phyloP scores from a whole-genome alignment of 306 rosid species.

The Dryas alaskensis region DNA sequence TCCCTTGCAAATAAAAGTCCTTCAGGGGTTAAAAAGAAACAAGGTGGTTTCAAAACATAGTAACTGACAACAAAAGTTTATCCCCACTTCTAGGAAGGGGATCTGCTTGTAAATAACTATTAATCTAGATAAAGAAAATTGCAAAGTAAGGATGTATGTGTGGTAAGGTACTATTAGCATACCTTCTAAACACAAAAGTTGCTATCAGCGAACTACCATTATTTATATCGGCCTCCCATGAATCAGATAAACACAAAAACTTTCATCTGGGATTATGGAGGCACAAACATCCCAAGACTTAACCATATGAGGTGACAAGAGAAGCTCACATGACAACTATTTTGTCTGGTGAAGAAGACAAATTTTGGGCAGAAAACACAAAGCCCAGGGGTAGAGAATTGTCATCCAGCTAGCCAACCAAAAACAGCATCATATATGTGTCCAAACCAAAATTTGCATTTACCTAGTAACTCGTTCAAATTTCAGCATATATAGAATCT shows the following conservation, averaged over 20 bases:
- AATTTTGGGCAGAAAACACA: not conserved
- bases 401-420: not conserved
- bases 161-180: conserved; percentile 38
- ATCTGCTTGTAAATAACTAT: not conserved
- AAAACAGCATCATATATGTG: not conserved
- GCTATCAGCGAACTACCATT: conserved; percentile 40
- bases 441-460: too few species aligned
- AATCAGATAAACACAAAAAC: conserved; percentile 36
- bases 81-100: not conserved
- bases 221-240: conserved; percentile 43
- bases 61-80: not conserved
- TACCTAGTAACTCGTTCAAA: too few species aligned
- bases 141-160: conserved; percentile 5
- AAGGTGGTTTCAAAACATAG: not conserved
- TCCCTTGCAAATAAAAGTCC: not conserved
- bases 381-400: not conserved
- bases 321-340: not conserved
- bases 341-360: too few species aligned
- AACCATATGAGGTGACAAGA: not conserved
- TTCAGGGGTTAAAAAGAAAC: not conserved
- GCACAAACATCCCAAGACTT: conserved; percentile 13
- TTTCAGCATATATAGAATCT: too few species aligned
- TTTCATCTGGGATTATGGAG: conserved; percentile 49
- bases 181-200: conserved; percentile 32
- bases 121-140: not conserved